Evolutionary conservation across 2,329 filamentous ascomycete genomes (phyloP).

Genomic region (Cadophora sp.): DNA sequence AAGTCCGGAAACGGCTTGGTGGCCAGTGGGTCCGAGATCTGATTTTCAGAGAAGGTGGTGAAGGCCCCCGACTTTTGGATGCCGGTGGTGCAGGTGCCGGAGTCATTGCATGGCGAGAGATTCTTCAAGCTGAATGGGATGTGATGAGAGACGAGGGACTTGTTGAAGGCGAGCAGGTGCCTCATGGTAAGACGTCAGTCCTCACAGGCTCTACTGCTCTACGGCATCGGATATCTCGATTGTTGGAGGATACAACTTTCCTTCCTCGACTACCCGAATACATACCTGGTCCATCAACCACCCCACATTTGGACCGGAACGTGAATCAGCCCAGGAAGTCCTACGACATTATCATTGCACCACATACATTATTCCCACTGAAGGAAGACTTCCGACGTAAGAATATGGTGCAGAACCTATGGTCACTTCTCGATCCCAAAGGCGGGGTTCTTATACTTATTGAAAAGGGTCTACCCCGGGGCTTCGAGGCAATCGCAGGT

Average conservation of each 20-base stretch:
- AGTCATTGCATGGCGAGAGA: slow-evolving; percentile 76
- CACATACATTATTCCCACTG: slow-evolving; percentile 79
- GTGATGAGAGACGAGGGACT: slow-evolving; percentile 62
- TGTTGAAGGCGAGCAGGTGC: slow-evolving; percentile 54
- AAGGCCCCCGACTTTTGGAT: slow-evolving; percentile 72
- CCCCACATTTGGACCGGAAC: slow-evolving; percentile 65
- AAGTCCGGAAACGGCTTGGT: slow-evolving; percentile 76
- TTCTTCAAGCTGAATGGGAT: slow-evolving; percentile 83
- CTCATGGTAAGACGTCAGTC: slow-evolving; percentile 79
- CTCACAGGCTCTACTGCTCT: slow-evolving; percentile 78
- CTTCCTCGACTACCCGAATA: slow-evolving; percentile 91
- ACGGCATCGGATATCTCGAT: slow-evolving; percentile 74
- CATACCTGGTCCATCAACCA: slow-evolving; percentile 67
- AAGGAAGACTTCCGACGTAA: slow-evolving; percentile 80
- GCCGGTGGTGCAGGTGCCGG: slow-evolving; percentile 77
- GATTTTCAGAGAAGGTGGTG: slow-evolving; percentile 60
- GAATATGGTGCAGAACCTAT: slow-evolving; percentile 84
- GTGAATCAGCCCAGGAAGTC: slow-evolving; percentile 69
- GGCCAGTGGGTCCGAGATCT: slow-evolving; percentile 72
- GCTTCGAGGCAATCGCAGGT: slow-evolving; percentile 90
- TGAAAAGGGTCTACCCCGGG: slow-evolving; percentile 89
- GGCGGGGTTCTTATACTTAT: slow-evolving; percentile 87
- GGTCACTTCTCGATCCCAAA: slow-evolving; percentile 82
- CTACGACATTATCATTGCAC: slow-evolving; percentile 89
- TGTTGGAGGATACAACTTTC: slow-evolving; percentile 90